Base-by-base conservation (phyloP, 1,284 basidiomycete species). In the Wolfiporia cocos region DNA sequence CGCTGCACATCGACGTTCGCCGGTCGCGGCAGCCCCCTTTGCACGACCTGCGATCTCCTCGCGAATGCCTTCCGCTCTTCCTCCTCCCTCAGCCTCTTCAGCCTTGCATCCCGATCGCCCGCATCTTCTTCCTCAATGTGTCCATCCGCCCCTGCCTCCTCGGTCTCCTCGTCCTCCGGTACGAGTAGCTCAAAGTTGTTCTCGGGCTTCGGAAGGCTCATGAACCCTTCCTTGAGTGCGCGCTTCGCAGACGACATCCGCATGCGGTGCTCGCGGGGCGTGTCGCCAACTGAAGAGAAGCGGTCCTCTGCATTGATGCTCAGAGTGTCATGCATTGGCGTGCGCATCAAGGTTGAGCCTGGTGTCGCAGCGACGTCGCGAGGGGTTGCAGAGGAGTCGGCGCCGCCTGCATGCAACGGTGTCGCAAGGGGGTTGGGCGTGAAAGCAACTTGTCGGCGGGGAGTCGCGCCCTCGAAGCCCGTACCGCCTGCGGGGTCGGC, bases 131-230 rank as follows among this genome's bases (percentile, higher is more conserved):
- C 86, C 0, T 73, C 65, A 47, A 77, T 44, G 4, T 57, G 64
- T 7, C 58, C 69, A 18, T 62, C 70, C n/a, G 61, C 66, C 6
- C 35, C 26, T n/a, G n/a, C n/a, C 2, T 67, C 76, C 2, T 78
- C 78, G 9, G 75, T 78, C 12, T 74, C 77, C 46, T 92, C 92
- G 19, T 89, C 86, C 50, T 92, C 90, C 4, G 92, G 92, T 4
- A 97, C 82, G 19, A 95, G 78, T 33, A 99, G 69, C 64, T 99
- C 94, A 56, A 98, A 99, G 64, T 99, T 95, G 63, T 99, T 99
- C 68, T 97, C 92, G 0, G 96, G 94, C 51, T 82, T 84, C 0
- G 96, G 96, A 14, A 99, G 71, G 48, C 68, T 82, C 59, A 76
- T 76, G 62, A 99, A 96, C 1, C 88, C 89, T 15, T 82, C 76